phyloP scores from a whole-genome alignment of 2,329 filamentous ascomycete genomes.

The Diaporthe longicolla region DNA sequence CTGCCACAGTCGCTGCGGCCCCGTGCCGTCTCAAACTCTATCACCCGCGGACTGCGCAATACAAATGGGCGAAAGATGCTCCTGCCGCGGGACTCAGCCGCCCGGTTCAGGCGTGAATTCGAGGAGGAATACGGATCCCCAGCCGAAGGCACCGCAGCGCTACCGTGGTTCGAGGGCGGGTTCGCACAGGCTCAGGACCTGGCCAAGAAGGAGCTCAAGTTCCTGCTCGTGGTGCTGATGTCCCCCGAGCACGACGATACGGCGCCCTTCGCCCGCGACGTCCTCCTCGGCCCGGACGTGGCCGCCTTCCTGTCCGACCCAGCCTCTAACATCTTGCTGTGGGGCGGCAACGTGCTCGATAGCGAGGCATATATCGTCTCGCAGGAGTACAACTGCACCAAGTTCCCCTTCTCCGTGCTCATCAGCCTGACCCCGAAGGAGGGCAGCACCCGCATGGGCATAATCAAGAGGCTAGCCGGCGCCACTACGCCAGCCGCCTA shows the following conservation, averaged over 20 bases:
- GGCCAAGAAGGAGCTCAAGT: constrained; percentile 92
- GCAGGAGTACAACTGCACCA: constrained; percentile 88
- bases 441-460: constrained; percentile 89
- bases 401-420: constrained; percentile 90
- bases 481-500: constrained; percentile 79
- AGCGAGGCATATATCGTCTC: constrained; percentile 95
- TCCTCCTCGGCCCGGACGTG: constrained; percentile 82
- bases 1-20: constrained; percentile 77
- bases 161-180: constrained; percentile 89
- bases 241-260: constrained; percentile 97
- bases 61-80: constrained; percentile 81
- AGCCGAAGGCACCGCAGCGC: constrained; percentile 59
- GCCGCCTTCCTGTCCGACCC: constrained; percentile 81
- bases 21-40: constrained; percentile 67
- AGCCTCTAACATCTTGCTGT: constrained; percentile 85
- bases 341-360: constrained; percentile 94
- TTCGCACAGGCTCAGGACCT: constrained; percentile 93
- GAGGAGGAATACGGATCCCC: constrained; percentile 86
- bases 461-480: constrained; percentile 84
- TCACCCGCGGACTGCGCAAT: constrained; percentile 67
- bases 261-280: constrained; percentile 83
- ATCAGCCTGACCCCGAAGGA: constrained; percentile 90
- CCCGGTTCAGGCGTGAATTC: constrained; percentile 91
- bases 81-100: constrained; percentile 88
- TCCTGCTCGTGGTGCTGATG: constrained; percentile 87